Conservation (phyloP, 352 stramenopile genomes). For the Pythium sukuiense region DNA sequence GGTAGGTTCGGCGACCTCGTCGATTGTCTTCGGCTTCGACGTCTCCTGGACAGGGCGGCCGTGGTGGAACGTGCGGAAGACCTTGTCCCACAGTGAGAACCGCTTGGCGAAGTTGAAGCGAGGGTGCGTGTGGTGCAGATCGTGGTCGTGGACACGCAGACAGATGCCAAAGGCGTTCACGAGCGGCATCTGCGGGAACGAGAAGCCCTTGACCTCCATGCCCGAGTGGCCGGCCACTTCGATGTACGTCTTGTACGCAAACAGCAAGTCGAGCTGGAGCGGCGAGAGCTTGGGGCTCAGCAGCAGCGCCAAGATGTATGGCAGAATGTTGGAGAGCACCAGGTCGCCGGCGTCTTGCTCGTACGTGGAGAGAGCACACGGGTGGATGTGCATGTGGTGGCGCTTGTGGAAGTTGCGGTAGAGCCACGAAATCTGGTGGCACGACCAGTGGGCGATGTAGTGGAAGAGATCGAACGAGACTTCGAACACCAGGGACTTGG, state of each 20-base stretch:
- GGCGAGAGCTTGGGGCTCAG: constrained; percentile 47
- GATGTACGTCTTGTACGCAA: constrained; percentile 90
- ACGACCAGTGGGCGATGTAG: constrained; percentile 74
- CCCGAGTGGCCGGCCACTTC: constrained; percentile 84
- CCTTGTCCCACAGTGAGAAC: constrained; percentile 85
- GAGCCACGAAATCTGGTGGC: constrained; percentile 63
- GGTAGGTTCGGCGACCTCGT: neutral
- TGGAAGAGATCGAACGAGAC: constrained; percentile 88
- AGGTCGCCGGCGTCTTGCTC: constrained; percentile 79
- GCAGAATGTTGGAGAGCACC: constrained; percentile 74
- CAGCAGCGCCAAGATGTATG: constrained; percentile 51
- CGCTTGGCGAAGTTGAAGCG: constrained; percentile 89
- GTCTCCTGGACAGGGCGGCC: neutral
- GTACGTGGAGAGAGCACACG: constrained; percentile 80
- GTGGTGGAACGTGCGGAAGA: constrained; percentile 80
- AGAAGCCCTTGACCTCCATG: constrained; percentile 81
- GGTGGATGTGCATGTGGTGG: constrained; percentile 78
- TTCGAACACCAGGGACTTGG: constrained; percentile 85
- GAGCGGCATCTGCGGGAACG: constrained; percentile 83
- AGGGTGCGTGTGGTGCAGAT: constrained; percentile 83
- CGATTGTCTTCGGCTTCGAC: neutral
- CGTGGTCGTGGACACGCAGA: constrained; percentile 69
- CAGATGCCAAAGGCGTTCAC: constrained; percentile 54
- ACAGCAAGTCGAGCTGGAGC: constrained; percentile 72
- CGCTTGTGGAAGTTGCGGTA: constrained; percentile 84